Evolutionary conservation across 495 filamentous ascomycete genomes (phyloP).

Genomic region (Tirmania nivea): DNA sequence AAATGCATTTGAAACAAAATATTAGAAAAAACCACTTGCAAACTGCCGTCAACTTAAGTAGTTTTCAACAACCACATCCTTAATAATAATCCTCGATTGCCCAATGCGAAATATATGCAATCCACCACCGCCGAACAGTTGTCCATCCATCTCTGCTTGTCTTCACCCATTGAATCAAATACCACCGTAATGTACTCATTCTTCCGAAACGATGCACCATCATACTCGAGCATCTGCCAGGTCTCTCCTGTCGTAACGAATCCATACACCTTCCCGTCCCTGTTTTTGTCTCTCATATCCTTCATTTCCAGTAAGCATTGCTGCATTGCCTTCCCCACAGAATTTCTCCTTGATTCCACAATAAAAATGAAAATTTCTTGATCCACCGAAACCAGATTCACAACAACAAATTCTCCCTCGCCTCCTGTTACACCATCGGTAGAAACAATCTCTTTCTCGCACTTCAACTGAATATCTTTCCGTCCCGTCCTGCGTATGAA

Average conservation of each 20-base stretch:
- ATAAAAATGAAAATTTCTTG: background rate
- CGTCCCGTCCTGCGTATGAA: constrained; percentile 4
- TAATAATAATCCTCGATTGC: no score
- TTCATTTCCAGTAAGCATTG: constrained; percentile 3
- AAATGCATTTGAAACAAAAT: no score
- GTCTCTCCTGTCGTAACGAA: constrained; percentile 3
- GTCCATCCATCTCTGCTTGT: background rate
- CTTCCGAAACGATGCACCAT: constrained; percentile 1
- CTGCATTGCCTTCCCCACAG: constrained; percentile 2
- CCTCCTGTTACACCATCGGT: background rate
- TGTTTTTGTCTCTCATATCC: constrained; percentile 3
- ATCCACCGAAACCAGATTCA: constrained; percentile 5
- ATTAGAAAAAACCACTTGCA: no score
- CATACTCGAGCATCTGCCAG: constrained; percentile 3
- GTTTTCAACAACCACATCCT: no score
- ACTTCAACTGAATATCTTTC: background rate
- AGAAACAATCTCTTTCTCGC: constrained; percentile 4
- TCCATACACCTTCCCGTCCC: constrained; percentile 1
- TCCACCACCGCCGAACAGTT: no score
- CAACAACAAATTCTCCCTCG: background rate
- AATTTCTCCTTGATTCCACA: constrained; percentile 2
- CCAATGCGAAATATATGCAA: no score
- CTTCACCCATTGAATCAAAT: background rate
- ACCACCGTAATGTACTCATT: background rate
- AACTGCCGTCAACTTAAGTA: no score